Percentiles rank a stretch among this genome's conserved stretches.
phyloP scores from a whole-genome alignment of 352 stramenopile genomes.

The Thraustochytrium sp. region DNA sequence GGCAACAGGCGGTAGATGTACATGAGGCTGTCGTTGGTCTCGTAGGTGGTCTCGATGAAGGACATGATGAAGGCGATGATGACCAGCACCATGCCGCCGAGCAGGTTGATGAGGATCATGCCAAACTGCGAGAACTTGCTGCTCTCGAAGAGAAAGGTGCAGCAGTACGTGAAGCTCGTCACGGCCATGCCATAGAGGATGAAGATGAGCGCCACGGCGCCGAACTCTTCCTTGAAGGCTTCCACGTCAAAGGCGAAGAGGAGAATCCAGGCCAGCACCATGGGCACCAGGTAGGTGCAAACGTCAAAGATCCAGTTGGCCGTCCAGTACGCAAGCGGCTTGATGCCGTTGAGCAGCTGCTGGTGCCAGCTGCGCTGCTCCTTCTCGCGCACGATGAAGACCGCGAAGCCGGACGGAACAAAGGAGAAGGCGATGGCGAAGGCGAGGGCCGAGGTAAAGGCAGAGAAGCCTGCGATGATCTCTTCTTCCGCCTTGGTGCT shows the following conservation, averaged over 20 bases:
- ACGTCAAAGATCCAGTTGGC: slow-evolving; percentile 64
- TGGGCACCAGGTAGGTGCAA: slow-evolving; percentile 49
- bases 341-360: slow-evolving; percentile 81
- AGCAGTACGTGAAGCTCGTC: slow-evolving; percentile 39
- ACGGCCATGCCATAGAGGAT: slow-evolving; percentile 38
- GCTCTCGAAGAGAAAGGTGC: slow-evolving; percentile 18
- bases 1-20: slow-evolving; percentile 42
- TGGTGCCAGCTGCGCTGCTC: slow-evolving; percentile 51
- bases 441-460: not conserved
- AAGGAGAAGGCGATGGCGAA: slow-evolving; percentile 12
- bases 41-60: not conserved
- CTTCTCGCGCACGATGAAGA: slow-evolving; percentile 21
- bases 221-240: slow-evolving; percentile 43
- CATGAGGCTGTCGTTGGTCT: slow-evolving; percentile 9
- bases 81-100: slow-evolving; percentile 33
- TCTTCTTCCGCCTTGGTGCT: not conserved
- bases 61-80: slow-evolving; percentile 39
- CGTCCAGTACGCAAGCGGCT: slow-evolving; percentile 86
- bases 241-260: slow-evolving; percentile 49
- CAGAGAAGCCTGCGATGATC: not conserved
- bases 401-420: slow-evolving; percentile 7
- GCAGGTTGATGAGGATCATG: slow-evolving; percentile 37
- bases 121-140: slow-evolving; percentile 28
- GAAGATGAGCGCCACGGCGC: slow-evolving; percentile 22
- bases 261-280: slow-evolving; percentile 43